phyloP scores from a whole-genome alignment of 352 stramenopile species.

The Pythium volutum region DNA sequence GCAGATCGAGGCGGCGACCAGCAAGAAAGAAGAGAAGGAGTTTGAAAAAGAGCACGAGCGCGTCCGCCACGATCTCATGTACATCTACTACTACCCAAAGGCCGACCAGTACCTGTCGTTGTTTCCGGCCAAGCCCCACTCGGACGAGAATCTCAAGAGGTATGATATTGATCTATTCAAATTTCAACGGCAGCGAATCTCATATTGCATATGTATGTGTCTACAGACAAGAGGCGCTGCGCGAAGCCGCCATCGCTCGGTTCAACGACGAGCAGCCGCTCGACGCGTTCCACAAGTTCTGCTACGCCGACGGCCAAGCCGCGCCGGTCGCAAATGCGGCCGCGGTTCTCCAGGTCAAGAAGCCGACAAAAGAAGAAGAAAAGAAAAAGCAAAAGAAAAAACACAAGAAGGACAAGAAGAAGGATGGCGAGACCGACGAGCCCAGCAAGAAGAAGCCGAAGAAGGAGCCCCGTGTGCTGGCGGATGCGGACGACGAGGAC shows the following conservation, averaged over 20 bases:
- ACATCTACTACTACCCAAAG: conserved; percentile 83
- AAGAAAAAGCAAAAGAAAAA: conserved; percentile 54
- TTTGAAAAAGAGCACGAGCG: conserved; percentile 41
- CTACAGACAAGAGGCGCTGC: conserved; percentile 43
- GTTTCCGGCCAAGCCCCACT: conserved; percentile 52
- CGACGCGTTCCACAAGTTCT: conserved; percentile 75
- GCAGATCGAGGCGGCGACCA: conserved; percentile 32
- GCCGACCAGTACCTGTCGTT: conserved; percentile 66
- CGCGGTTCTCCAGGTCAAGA: conserved; percentile 59
- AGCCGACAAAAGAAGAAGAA: conserved; percentile 58
- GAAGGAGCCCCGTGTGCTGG: conserved; percentile 36
- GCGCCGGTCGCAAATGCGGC: conserved; percentile 21
- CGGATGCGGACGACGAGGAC: conserved; percentile 48
- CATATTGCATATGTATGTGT: no score
- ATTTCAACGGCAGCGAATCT: no score
- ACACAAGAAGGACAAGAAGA: conserved; percentile 51
- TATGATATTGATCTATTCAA: not conserved
- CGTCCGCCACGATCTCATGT: conserved; percentile 67
- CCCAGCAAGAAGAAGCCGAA: conserved; percentile 43
- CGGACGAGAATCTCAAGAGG: conserved; percentile 45
- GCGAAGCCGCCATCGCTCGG: conserved; percentile 36
- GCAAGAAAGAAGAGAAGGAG: conserved; percentile 39
- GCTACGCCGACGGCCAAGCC: conserved; percentile 47
- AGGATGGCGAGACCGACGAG: not conserved
- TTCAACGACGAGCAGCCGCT: conserved; percentile 56